Evolutionary conservation across 106 monocot species (phyloP).

Genomic region (Triglochin maritima): DNA sequence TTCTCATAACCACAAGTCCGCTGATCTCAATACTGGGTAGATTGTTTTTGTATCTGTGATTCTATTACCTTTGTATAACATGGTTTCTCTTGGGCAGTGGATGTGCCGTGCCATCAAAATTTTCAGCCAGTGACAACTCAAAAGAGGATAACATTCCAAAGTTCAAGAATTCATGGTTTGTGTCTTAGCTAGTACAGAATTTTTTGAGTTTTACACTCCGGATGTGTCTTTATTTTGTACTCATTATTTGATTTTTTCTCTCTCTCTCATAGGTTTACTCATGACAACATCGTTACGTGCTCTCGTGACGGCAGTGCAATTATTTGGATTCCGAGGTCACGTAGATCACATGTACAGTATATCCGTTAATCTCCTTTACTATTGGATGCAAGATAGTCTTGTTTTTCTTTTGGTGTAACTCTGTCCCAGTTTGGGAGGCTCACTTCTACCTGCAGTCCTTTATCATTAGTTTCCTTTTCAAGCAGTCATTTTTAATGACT

Average conservation of each 20-base stretch:
- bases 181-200: background rate
- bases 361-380: no score
- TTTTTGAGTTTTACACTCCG: no score
- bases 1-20: no score
- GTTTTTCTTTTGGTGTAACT: no score
- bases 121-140: slow-evolving; percentile 32
- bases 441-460: no score
- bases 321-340: slow-evolving; percentile 95
- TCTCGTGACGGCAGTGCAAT: slow-evolving; percentile 99
- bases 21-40: background rate
- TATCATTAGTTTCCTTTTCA: no score
- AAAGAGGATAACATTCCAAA: slow-evolving; percentile 97
- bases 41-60: background rate
- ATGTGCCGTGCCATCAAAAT: slow-evolving; percentile 62
- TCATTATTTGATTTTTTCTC: background rate
- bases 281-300: slow-evolving; percentile 98
- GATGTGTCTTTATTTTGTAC: no score
- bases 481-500: no score
- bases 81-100: slow-evolving; percentile 37
- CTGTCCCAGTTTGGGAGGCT: no score
- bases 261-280: slow-evolving; percentile 67
- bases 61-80: background rate
- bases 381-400: no score
- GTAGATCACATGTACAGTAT: slow-evolving; percentile 65
- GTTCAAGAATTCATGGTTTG: slow-evolving; percentile 94